Conservation (phyloP, 139 green algal species). For the Asterochloris erici region DNA sequence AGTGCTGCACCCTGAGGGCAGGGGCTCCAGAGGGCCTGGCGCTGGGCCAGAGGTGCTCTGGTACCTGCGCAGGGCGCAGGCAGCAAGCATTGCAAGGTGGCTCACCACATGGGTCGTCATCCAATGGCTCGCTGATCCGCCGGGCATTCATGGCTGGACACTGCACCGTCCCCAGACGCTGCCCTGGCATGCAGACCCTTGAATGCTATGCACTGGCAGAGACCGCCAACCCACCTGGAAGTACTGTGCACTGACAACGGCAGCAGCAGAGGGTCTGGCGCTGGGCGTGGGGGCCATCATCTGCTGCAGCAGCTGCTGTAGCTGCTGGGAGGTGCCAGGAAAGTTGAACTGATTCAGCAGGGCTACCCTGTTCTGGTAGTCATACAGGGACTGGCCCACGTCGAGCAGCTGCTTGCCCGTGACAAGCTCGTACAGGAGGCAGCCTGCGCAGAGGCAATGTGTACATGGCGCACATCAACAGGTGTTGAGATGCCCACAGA, state of each 20-base stretch:
- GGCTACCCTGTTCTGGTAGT: constrained; percentile 39
- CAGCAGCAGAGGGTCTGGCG: constrained; percentile 37
- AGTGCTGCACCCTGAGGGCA: too few species aligned
- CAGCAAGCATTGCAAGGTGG: too few species aligned
- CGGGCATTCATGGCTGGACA: not conserved
- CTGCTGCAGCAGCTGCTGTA: constrained; percentile 33
- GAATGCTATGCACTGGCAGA: not conserved
- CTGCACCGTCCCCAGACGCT: not conserved
- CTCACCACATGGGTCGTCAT: too few species aligned
- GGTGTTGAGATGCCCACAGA: too few species aligned
- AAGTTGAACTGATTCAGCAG: constrained; percentile 35
- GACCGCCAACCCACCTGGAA: constrained; percentile 35
- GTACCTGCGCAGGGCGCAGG: too few species aligned
- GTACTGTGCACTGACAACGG: constrained; percentile 44
- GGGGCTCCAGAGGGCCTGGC: too few species aligned
- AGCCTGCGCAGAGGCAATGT: not conserved
- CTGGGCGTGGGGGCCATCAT: constrained; percentile 47
- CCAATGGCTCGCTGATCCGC: too few species aligned
- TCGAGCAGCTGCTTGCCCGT: constrained; percentile 30
- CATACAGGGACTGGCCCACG: constrained; percentile 12
- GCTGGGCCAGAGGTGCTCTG: too few species aligned
- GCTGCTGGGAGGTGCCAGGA: constrained; percentile 13
- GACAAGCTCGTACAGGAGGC: constrained; percentile 30
- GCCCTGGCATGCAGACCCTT: not conserved
- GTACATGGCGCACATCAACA: too few species aligned